Evolutionary conservation across 2,329 filamentous ascomycete species (phyloP), one percentile per base, ranked within the genome.

Genomic region (Hypoxylon sp.): DNA sequence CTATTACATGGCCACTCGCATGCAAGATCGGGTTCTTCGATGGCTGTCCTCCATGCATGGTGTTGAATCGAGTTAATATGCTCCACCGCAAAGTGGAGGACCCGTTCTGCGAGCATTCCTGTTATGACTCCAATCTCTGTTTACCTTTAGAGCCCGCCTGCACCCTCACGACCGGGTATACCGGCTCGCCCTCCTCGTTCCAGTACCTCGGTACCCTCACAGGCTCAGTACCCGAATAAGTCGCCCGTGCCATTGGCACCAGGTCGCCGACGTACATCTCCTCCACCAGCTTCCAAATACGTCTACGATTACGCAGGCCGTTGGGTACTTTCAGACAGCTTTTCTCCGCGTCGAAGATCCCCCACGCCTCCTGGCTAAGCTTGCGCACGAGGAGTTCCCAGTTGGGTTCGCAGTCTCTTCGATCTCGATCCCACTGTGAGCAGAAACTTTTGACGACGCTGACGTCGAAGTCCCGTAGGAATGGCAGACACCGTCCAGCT

Each of bases 261-360:
- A 68, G 34, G 46, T 73, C 67, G n/a, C 70, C 65, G 4, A 72
- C 69, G 12, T 57, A 70, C 69, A 73, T 72, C 30, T 72, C 70
- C 27, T 69, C 67, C 2, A 68, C 55, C 12, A 74, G 32, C 51
- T 69, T 62, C 71, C 69, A 74, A 3, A 72, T 70, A 4, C 70
- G 66, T 21, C 68, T 51, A 1, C 71, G 56, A 32, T 71, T 74
- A 1, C 67, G 65, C 34, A 71, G 54, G 5, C 72, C 67, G 6
- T 55, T 54, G 0, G 72, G 65, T 1, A 70, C 41, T 11, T 63
- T 43, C 21, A 71, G 6, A 7, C 34, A 30, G 14, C 56, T 63
- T 1, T 27, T 58, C 16, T 62, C 50, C 5, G 50, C 59, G 7
- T 66, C 50, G 29, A 45, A 61, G n/a, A 60, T 23, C 14, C 55